Percentiles rank a stretch among this genome's conserved stretches.
Evolutionary conservation across 768 basidiomycete species (phyloP).

Genomic region (Macrolepiota dolichaula): DNA sequence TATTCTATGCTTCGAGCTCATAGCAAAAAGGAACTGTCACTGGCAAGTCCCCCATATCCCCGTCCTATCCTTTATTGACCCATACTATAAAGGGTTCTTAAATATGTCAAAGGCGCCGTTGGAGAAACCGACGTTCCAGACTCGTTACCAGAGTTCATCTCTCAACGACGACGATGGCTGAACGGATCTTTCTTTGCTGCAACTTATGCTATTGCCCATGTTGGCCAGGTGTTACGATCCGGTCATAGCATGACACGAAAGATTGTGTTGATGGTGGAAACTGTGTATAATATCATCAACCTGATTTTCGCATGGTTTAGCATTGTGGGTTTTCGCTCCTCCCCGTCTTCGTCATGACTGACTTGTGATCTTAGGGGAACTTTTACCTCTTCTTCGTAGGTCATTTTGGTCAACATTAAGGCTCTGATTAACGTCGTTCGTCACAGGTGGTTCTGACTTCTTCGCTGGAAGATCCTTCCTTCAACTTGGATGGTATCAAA

Average conservation of each 20-base stretch:
- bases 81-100: conserved; percentile 71
- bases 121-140: conserved; percentile 96
- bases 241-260: conserved; percentile 83
- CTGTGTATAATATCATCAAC: conserved; percentile 83
- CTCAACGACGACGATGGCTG: conserved; percentile 85
- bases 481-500: conserved; percentile 59
- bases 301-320: conserved; percentile 93
- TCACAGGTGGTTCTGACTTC: conserved; percentile 80
- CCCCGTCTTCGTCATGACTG: neutral
- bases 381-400: conserved; percentile 92
- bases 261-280: conserved; percentile 70
- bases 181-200: conserved; percentile 95
- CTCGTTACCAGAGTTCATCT: conserved; percentile 88
- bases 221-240: conserved; percentile 72
- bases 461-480: conserved; percentile 74
- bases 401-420: conserved; percentile 1
- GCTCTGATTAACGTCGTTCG: neutral
- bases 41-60: conserved; percentile 44
- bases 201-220: conserved; percentile 89
- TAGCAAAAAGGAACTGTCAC: conserved; percentile 73
- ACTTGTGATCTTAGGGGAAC: conserved; percentile 62
- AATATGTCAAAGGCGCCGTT: conserved; percentile 92
- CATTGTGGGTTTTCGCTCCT: conserved; percentile 50
- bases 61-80: conserved; percentile 9
- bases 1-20: conserved; percentile 77